A percentile compares a stretch with the other conserved stretches of the same genome.
Conservation (phyloP, 306 rosid species). For the Vigna trinervia region DNA sequence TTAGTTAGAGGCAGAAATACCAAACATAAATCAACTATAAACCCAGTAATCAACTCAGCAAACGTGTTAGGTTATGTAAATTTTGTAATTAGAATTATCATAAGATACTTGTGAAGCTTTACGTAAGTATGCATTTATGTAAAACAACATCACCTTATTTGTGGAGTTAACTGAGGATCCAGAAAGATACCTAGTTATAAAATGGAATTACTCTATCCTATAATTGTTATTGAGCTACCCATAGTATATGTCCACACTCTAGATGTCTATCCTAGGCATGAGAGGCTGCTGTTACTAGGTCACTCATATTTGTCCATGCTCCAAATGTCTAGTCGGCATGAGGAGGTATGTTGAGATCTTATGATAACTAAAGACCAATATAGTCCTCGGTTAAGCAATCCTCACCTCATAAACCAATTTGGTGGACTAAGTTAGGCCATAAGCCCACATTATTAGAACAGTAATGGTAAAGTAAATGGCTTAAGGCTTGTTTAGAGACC, state of each 20-base stretch:
- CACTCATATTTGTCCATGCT: not conserved
- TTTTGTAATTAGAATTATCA: not conserved
- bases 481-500: not conserved
- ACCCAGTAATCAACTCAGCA: constrained; percentile 29
- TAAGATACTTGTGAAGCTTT: not conserved
- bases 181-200: not conserved
- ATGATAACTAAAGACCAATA: no score
- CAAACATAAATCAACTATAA: constrained; percentile 26
- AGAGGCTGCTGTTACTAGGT: not conserved
- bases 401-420: no score
- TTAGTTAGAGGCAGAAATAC: not conserved
- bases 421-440: not conserved
- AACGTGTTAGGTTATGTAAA: constrained; percentile 8
- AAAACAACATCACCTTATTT: not conserved
- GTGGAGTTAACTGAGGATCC: not conserved
- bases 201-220: not conserved
- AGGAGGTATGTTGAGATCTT: not conserved
- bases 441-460: not conserved
- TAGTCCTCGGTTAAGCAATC: not conserved
- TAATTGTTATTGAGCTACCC: not conserved
- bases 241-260: not conserved
- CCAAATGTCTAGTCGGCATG: not conserved
- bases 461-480: not conserved
- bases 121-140: not conserved
- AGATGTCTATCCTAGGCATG: not conserved